Conservation (phyloP, 225 moss, liverwort and hornwort genomes). For the Pseudisothecium myosuroides region DNA sequence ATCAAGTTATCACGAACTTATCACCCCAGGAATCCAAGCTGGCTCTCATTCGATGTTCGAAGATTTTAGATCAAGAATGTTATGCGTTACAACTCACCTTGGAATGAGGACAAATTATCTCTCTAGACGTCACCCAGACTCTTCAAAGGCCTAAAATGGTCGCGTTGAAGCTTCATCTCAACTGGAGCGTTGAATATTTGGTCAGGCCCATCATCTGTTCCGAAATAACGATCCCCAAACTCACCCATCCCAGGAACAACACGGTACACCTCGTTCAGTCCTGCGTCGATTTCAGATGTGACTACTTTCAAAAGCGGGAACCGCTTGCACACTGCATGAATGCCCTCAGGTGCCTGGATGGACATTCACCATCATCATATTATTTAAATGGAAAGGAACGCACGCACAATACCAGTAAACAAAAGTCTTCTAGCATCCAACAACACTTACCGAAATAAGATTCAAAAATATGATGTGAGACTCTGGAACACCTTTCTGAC, state of each 20-base stretch:
- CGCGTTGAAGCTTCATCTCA: constrained; percentile 4
- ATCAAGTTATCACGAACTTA: not conserved
- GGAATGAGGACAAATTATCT: not conserved
- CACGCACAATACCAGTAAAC: not conserved
- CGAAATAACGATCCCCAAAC: constrained; percentile 91
- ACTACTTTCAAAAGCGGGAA: constrained; percentile 78
- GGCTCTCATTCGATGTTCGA: not conserved
- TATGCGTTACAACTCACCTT: not conserved
- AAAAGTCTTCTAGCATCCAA: not conserved
- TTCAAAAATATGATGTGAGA: constrained; percentile 73
- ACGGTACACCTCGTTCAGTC: constrained; percentile 57
- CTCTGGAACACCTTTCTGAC: constrained; percentile 77
- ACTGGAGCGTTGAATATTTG: constrained; percentile 16
- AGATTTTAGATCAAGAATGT: not conserved
- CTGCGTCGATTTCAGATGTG: constrained; percentile 79
- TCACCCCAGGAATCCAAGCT: not conserved
- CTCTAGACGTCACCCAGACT: constrained; percentile 1
- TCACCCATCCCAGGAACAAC: constrained; percentile 90
- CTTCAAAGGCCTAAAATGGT: constrained; percentile 15
- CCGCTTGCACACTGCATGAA: constrained; percentile 75
- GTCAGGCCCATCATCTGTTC: constrained; percentile 59
- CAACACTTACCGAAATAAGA: constrained; percentile 48
- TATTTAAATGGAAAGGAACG: not conserved
- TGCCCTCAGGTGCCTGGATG: constrained; percentile 69
- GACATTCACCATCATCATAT: not conserved